These are phyloP conservation scores for Yamadazyma endophytica DNA, from an alignment of 805 yeast genomes.

Conservation along the genomic window DNA sequence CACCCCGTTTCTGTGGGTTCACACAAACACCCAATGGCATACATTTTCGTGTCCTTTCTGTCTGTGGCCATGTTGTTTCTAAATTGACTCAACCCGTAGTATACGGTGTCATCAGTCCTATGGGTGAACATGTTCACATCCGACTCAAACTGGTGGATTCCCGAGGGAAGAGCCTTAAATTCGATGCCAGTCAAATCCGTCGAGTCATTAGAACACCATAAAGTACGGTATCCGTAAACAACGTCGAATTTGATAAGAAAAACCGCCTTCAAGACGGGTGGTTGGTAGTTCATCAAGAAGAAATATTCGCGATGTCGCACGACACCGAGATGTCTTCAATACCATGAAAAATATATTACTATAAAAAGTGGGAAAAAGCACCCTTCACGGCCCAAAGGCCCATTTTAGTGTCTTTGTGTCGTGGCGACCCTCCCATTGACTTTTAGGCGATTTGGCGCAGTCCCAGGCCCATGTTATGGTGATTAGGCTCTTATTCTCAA, in stretches of 20 bases:
- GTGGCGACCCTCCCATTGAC: too few relatives aligned
- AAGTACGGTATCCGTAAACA: slow-evolving; percentile 30
- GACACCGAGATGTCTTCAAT: too few relatives aligned
- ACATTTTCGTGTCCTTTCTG: slow-evolving; percentile 33
- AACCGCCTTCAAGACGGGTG: too few relatives aligned
- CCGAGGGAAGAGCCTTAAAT: slow-evolving; percentile 37
- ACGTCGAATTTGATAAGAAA: slow-evolving; percentile 35
- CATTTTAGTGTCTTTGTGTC: too few relatives aligned
- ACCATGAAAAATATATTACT: too few relatives aligned
- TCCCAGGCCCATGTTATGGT: too few relatives aligned
- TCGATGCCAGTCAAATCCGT: slow-evolving; percentile 31
- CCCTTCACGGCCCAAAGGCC: too few relatives aligned
- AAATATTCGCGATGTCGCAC: too few relatives aligned
- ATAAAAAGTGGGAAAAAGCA: too few relatives aligned
- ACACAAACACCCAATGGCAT: slow-evolving; percentile 33
- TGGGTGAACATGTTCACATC: slow-evolving; percentile 31
- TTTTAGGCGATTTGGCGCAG: too few relatives aligned
- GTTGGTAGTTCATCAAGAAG: too few relatives aligned
- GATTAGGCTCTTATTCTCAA: slow-evolving; percentile 67
- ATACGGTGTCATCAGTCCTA: slow-evolving; percentile 14
- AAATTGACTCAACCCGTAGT: slow-evolving; percentile 34
- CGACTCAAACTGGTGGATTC: slow-evolving; percentile 31
- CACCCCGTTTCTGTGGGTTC: slow-evolving; percentile 24
- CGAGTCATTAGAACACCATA: slow-evolving; percentile 25
- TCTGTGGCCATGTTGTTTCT: slow-evolving; percentile 11